These are phyloP conservation scores for Lentinus tigrinus DNA, from an alignment of 768 basidiomycete species.

Conservation along the genomic window DNA sequence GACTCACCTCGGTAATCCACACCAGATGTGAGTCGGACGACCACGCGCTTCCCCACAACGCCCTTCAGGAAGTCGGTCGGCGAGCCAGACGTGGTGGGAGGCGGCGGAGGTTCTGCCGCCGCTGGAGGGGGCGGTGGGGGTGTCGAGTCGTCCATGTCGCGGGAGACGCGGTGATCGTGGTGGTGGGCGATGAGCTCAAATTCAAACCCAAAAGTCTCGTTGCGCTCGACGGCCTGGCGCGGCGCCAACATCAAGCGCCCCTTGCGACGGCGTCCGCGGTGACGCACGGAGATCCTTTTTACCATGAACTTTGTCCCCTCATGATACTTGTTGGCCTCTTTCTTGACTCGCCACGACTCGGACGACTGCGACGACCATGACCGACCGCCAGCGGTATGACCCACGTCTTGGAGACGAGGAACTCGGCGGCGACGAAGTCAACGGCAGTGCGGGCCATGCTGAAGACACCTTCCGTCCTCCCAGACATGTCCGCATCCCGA, in stretches of 20 bases:
- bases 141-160: conserved; percentile 29
- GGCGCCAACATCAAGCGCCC: not conserved
- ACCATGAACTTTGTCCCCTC: not conserved
- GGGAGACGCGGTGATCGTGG: not conserved
- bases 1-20: conserved; percentile 87
- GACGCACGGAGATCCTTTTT: not conserved
- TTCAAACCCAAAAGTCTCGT: too few species aligned
- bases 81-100: conserved; percentile 60
- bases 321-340: not conserved
- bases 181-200: not conserved
- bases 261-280: not conserved
- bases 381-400: conserved; percentile 19
- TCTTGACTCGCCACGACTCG: not conserved
- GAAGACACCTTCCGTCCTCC: not conserved
- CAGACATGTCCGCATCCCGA: conserved; percentile 8
- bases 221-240: too few species aligned
- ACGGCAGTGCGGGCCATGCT: too few species aligned
- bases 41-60: conserved; percentile 93
- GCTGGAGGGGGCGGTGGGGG: conserved; percentile 37
- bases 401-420: conserved; percentile 31
- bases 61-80: conserved; percentile 93
- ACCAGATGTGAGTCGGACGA: conserved; percentile 87
- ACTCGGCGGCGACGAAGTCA: conserved; percentile 6
- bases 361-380: conserved; percentile 1
- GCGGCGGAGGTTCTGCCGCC: conserved; percentile 44